Percentiles rank a stretch among this genome's conserved stretches.
These are phyloP conservation scores for Tarenaya hassleriana DNA, from an alignment of 345 rosid genomes.

Conservation along the genomic window DNA sequence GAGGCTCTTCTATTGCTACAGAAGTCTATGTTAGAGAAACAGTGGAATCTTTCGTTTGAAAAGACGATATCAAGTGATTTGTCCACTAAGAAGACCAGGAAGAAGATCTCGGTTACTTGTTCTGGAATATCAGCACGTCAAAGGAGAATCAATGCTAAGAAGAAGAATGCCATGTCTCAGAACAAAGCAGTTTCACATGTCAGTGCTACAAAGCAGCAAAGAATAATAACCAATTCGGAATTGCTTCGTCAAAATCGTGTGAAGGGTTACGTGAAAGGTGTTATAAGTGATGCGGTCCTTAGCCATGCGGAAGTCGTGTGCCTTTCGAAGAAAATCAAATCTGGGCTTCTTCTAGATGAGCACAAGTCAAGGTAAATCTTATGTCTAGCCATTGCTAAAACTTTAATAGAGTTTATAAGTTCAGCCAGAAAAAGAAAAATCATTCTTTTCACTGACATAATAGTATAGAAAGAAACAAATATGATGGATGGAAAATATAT, in stretches of 20 bases:
- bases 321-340: slow-evolving; percentile 66
- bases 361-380: slow-evolving; percentile 57
- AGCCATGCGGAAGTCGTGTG: slow-evolving; percentile 73
- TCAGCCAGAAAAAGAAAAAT: too few species aligned
- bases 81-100: slow-evolving; percentile 23
- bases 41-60: slow-evolving; percentile 85
- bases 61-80: slow-evolving; percentile 32
- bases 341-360: slow-evolving; percentile 74
- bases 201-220: slow-evolving; percentile 33
- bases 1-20: slow-evolving; percentile 80
- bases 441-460: too few species aligned
- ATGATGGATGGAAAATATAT: too few species aligned
- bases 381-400: not conserved
- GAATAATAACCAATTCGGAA: slow-evolving; percentile 46
- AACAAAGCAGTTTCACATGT: slow-evolving; percentile 29
- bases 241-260: slow-evolving; percentile 46
- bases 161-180: slow-evolving; percentile 30
- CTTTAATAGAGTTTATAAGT: too few species aligned
- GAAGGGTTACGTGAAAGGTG: slow-evolving; percentile 82
- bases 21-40: slow-evolving; percentile 87
- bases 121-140: slow-evolving; percentile 82
- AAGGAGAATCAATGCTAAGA: slow-evolving; percentile 53
- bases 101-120: slow-evolving; percentile 51
- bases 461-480: too few species aligned
- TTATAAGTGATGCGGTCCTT: slow-evolving; percentile 61